Percentiles rank a stretch among this genome's conserved stretches.
Conservation (phyloP, 2,329 filamentous ascomycete species). For the Fusarium liriodendri region DNA sequence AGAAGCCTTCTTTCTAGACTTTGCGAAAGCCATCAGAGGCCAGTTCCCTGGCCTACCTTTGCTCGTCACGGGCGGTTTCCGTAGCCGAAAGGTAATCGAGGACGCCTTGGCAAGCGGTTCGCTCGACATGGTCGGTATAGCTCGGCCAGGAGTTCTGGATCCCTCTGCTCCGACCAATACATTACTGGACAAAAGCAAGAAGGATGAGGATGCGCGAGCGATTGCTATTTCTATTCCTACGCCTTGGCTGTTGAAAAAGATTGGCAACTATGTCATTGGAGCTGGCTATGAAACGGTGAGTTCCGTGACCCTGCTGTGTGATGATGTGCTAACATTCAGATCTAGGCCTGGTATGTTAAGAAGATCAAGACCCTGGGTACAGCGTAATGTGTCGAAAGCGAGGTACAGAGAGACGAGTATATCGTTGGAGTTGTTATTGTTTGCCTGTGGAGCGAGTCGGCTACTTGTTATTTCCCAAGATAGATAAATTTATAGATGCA, state of each 20-base stretch:
- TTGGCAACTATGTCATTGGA: not conserved
- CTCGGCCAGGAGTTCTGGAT: not conserved
- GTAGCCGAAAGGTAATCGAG: not conserved
- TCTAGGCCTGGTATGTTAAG: not conserved
- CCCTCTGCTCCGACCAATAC: not conserved
- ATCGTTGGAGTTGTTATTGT: not conserved
- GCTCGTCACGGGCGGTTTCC: not conserved
- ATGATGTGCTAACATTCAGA: not conserved
- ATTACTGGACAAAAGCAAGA: not conserved
- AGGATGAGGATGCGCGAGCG: not conserved
- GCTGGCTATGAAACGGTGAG: not conserved
- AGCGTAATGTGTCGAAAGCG: not conserved
- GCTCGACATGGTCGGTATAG: not conserved
- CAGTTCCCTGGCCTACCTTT: not conserved
- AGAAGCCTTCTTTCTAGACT: conserved; percentile 10
- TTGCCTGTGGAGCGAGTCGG: too few relatives aligned
- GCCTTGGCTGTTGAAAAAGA: not conserved
- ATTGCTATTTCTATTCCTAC: not conserved
- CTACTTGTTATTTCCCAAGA: not conserved
- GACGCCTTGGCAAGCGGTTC: not conserved
- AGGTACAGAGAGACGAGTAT: not conserved
- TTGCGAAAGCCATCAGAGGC: not conserved
- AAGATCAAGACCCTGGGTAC: not conserved
- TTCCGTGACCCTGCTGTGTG: not conserved
- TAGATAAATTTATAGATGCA: too few relatives aligned